These are phyloP conservation scores for Talaromyces marneffei DNA, from an alignment of 2,329 filamentous ascomycete species.

Conservation along the genomic window DNA sequence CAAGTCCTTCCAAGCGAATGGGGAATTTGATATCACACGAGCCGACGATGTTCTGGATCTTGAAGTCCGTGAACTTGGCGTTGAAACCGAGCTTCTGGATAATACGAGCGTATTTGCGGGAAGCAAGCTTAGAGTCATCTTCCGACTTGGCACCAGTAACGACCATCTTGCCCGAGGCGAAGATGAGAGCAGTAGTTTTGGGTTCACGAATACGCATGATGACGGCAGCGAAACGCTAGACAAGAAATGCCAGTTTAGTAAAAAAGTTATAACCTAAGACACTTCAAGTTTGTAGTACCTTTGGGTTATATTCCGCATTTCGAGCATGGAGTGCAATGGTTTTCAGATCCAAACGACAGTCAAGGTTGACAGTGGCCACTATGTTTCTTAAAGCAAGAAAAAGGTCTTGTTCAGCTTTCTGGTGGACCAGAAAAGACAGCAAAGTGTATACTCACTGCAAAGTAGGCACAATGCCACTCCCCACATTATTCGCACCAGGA, in stretches of 20 bases:
- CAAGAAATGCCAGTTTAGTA: slow-evolving; percentile 39
- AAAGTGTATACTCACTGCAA: slow-evolving; percentile 81
- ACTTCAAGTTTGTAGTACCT: slow-evolving; percentile 56
- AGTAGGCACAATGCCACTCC: slow-evolving; percentile 85
- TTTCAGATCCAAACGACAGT: slow-evolving; percentile 96
- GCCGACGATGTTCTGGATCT: slow-evolving; percentile 99
- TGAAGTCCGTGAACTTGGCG: slow-evolving; percentile 99
- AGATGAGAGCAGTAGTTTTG: slow-evolving; percentile 97
- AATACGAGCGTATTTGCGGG: slow-evolving; percentile 95
- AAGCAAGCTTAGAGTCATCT: slow-evolving; percentile 94
- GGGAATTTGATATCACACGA: slow-evolving; percentile 99
- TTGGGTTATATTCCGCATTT: slow-evolving; percentile 98
- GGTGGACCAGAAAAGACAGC: slow-evolving; percentile 40
- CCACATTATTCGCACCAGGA: slow-evolving; percentile 72
- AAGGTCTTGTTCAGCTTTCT: slow-evolving; percentile 45
- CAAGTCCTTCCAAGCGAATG: slow-evolving; percentile 90
- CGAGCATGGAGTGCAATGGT: slow-evolving; percentile 96
- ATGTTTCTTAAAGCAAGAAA: slow-evolving; percentile 69
- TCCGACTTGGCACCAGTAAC: slow-evolving; percentile 97
- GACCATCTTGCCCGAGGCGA: slow-evolving; percentile 98
- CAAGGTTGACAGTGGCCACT: slow-evolving; percentile 96
- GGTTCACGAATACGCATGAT: slow-evolving; percentile 99
- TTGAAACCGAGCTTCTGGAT: slow-evolving; percentile 99
- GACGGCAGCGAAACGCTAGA: slow-evolving; percentile 92
- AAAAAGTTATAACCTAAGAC: slow-evolving; percentile 18